Percentiles rank a stretch among this genome's conserved stretches.
Evolutionary conservation across 2,329 filamentous ascomycete genomes (phyloP).

Genomic region (Diaporthe citrichinensis): DNA sequence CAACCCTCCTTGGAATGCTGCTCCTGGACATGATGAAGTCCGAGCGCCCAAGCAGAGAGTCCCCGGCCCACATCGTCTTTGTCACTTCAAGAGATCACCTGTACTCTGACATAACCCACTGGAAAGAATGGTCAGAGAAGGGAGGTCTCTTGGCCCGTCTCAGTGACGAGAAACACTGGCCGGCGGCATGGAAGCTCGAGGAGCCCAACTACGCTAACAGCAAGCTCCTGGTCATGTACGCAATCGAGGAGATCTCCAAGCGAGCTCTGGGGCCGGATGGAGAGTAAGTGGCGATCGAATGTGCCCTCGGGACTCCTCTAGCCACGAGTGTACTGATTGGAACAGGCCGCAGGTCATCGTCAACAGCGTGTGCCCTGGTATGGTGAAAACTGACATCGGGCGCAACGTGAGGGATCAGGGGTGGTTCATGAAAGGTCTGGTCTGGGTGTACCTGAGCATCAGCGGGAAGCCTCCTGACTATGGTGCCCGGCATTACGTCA

Average conservation of each 20-base stretch:
- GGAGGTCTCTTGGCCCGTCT: not conserved
- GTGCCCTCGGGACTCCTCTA: accelerated
- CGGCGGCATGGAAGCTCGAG: not conserved
- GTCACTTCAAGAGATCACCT: not conserved
- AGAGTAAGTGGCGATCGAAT: not conserved
- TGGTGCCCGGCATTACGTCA: not conserved
- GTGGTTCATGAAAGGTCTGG: not conserved
- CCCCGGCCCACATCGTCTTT: not conserved
- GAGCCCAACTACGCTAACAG: constrained; percentile 8
- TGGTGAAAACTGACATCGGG: not conserved
- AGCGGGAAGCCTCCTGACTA: not conserved
- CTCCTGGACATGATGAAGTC: not conserved
- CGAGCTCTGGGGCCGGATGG: not conserved
- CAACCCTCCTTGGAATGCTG: not conserved
- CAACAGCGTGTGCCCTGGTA: not conserved
- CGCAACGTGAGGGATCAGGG: not conserved
- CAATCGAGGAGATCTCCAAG: constrained; percentile 3
- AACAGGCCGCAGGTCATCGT: not conserved
- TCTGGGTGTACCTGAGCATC: not conserved
- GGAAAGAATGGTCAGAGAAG: not conserved
- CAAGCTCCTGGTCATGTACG: constrained; percentile 1
- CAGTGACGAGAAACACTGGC: not conserved
- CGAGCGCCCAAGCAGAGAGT: not conserved
- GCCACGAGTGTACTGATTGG: not conserved
- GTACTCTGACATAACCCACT: not conserved